phyloP scores from a whole-genome alignment of 2,329 filamentous ascomycete genomes.

The Hypoxylon sp. region DNA sequence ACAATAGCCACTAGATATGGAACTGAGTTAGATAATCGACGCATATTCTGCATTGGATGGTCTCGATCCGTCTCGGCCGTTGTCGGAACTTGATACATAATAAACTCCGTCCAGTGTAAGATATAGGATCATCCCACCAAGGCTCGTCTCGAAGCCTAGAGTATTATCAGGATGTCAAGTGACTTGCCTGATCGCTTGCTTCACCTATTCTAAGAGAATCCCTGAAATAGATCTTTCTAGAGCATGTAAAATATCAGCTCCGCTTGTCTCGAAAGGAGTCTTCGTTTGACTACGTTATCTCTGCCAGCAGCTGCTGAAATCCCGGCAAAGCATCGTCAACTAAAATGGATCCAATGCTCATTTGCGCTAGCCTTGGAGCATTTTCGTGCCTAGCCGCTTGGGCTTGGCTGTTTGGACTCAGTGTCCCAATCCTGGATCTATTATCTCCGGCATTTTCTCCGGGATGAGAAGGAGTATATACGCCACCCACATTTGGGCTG shows the following conservation, averaged over 20 bases:
- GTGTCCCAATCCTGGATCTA: too few relatives aligned
- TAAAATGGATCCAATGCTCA: too few relatives aligned
- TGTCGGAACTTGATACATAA: constrained; percentile 14
- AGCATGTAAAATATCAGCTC: background rate
- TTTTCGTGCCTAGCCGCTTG: too few relatives aligned
- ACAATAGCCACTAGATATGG: background rate
- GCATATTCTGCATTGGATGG: background rate
- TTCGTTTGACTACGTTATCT: background rate
- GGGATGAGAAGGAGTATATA: too few relatives aligned
- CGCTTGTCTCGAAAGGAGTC: background rate
- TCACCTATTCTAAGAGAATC: background rate
- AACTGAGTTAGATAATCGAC: constrained; percentile 8
- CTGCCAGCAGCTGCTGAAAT: background rate
- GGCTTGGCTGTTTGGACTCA: too few relatives aligned
- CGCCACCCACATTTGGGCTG: too few relatives aligned
- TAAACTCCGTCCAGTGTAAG: constrained; percentile 3
- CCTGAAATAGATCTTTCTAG: background rate
- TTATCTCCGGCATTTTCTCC: too few relatives aligned
- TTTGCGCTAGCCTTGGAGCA: too few relatives aligned
- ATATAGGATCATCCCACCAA: background rate
- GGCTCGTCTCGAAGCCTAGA: background rate
- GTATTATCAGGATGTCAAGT: background rate
- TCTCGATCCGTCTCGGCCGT: background rate
- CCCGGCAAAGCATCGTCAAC: too few relatives aligned
- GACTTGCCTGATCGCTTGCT: background rate